Evolutionary conservation across 768 basidiomycete genomes (phyloP).

Genomic region (Suillus plorans): DNA sequence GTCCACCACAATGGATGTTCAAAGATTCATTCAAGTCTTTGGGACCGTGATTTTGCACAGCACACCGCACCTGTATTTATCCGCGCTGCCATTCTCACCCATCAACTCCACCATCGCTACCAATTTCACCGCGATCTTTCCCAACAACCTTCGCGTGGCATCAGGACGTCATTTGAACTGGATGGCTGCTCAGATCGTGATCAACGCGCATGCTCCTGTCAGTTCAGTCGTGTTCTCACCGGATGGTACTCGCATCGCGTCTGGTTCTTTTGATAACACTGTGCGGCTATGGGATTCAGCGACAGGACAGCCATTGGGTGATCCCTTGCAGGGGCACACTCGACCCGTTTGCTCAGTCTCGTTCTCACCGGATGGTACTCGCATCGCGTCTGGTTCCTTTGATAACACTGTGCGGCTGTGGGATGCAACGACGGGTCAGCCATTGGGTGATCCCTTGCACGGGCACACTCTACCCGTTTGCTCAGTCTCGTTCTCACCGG

Average conservation of each 20-base stretch:
- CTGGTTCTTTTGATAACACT: too few species aligned
- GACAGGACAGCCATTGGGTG: too few species aligned
- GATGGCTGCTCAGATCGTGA: neutral
- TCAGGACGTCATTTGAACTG: neutral
- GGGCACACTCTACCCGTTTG: too few species aligned
- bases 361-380: too few species aligned
- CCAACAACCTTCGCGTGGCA: neutral
- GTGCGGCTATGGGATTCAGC: too few species aligned
- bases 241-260: neutral
- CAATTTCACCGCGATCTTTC: neutral
- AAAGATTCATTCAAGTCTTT: neutral
- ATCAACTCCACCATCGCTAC: neutral
- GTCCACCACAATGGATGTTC: neutral
- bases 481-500: too few species aligned
- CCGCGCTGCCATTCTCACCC: neutral
- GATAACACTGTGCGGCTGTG: too few species aligned
- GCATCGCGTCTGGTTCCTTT: too few species aligned
- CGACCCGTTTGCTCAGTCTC: too few species aligned
- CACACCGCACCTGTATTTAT: neutral
- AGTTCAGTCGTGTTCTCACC: neutral
- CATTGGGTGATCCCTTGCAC: too few species aligned
- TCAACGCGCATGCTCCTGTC: slow-evolving; percentile 3
- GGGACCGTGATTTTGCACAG: neutral
- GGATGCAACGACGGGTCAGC: too few species aligned
- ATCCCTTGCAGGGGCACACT: too few species aligned